Conservation (phyloP, 371 early-diverging fungal genomes). For the Batkoa obscura region DNA sequence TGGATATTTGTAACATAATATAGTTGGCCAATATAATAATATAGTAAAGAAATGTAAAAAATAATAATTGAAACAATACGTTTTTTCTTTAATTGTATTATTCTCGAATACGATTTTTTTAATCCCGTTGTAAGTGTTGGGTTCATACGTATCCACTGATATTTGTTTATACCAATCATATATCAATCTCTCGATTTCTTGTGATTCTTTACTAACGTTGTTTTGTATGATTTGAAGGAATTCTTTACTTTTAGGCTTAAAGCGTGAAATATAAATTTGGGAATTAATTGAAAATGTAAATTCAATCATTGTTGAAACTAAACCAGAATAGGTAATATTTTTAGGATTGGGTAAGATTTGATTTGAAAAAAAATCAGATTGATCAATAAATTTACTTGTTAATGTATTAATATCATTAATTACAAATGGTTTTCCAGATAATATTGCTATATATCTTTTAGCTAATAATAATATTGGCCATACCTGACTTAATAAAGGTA, state of each 20-base stretch:
- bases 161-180: neutral
- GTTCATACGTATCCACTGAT: neutral
- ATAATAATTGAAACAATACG: too few species aligned
- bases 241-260: neutral
- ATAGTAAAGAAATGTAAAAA: too few species aligned
- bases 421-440: neutral
- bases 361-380: too few species aligned
- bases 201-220: too few species aligned
- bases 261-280: neutral
- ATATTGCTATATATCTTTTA: neutral
- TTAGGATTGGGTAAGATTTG: too few species aligned
- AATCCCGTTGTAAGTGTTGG: neutral
- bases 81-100: too few species aligned
- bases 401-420: neutral
- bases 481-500: neutral
- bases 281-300: neutral
- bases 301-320: neutral
- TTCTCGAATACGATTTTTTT: neutral
- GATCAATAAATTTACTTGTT: neutral
- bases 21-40: neutral
- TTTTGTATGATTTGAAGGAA: too few species aligned
- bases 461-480: neutral
- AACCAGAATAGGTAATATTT: neutral
- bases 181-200: neutral
- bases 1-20: neutral